Conservation (phyloP, 306 rosid genomes). For the Glycine latifolia region DNA sequence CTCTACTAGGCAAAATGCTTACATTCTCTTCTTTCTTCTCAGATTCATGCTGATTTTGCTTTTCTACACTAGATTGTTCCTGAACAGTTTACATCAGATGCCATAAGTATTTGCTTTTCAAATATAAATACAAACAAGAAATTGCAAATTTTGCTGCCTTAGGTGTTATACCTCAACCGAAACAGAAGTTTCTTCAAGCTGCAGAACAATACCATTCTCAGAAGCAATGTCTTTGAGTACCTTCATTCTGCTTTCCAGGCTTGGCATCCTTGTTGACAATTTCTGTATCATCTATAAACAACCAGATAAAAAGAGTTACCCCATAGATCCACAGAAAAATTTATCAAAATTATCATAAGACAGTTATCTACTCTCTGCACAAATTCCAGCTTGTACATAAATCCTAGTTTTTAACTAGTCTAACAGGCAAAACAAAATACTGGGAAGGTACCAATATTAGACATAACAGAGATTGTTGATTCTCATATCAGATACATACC, state of each 20-base stretch:
- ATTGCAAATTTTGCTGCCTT: slow-evolving; percentile 5
- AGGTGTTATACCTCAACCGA: slow-evolving; percentile 56
- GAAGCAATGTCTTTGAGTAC: slow-evolving; percentile 81
- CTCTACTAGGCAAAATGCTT: slow-evolving; percentile 45
- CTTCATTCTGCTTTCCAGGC: slow-evolving; percentile 72
- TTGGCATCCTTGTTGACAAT: slow-evolving; percentile 76
- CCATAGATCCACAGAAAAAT: neutral
- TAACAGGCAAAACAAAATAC: neutral
- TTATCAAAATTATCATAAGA: neutral
- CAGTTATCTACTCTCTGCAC: neutral
- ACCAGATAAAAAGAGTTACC: slow-evolving; percentile 4
- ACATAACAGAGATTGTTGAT: neutral
- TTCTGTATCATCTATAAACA: slow-evolving; percentile 66
- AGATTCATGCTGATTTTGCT: slow-evolving; percentile 48
- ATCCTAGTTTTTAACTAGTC: neutral
- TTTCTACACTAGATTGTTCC: slow-evolving; percentile 52
- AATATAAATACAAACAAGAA: neutral
- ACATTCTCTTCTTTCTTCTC: slow-evolving; percentile 42
- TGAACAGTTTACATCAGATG: slow-evolving; percentile 47
- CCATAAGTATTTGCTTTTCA: slow-evolving; percentile 32
- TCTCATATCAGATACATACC: slow-evolving; percentile 49
- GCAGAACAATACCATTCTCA: slow-evolving; percentile 65
- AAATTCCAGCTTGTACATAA: neutral
- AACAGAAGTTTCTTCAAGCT: slow-evolving; percentile 57
- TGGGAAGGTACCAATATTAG: neutral